Conservation (phyloP, 192 early-diverging fungal genomes). For the Rhizophagus sp. region DNA sequence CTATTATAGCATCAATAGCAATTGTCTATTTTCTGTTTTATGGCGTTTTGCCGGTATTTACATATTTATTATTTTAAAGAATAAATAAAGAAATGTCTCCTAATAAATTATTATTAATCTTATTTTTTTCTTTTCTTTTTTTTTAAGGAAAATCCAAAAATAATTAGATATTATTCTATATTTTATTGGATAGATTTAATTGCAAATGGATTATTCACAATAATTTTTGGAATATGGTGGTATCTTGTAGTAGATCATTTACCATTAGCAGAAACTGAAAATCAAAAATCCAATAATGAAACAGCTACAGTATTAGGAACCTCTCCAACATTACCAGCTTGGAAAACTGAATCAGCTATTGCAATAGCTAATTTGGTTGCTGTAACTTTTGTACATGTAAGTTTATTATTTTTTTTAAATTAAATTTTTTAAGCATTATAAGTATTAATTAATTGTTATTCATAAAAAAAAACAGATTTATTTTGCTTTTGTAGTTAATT, state of each 20-base stretch:
- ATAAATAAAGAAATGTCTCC: neutral
- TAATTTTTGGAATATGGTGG: slow-evolving; percentile 11
- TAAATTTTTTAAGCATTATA: neutral
- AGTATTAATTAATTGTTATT: no score
- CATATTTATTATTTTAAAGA: neutral
- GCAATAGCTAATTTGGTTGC: neutral
- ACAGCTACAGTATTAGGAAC: neutral
- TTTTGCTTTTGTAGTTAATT: neutral
- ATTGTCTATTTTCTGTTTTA: slow-evolving; percentile 3
- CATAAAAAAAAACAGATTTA: neutral
- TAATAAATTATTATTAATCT: neutral
- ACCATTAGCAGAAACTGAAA: neutral
- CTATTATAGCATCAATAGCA: neutral
- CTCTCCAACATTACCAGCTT: neutral
- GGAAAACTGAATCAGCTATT: slow-evolving; percentile 12
- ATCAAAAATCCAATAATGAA: neutral
- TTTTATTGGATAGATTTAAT: slow-evolving; percentile 11
- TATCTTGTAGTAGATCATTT: neutral
- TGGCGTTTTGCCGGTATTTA: neutral
- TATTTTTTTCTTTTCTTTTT: neutral
- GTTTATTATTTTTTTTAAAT: neutral
- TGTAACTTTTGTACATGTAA: neutral
- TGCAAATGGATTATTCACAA: neutral
- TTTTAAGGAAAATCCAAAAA: neutral
- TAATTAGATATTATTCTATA: neutral